Conservation (phyloP, 768 basidiomycete species). For the Amanita exitialis region DNA sequence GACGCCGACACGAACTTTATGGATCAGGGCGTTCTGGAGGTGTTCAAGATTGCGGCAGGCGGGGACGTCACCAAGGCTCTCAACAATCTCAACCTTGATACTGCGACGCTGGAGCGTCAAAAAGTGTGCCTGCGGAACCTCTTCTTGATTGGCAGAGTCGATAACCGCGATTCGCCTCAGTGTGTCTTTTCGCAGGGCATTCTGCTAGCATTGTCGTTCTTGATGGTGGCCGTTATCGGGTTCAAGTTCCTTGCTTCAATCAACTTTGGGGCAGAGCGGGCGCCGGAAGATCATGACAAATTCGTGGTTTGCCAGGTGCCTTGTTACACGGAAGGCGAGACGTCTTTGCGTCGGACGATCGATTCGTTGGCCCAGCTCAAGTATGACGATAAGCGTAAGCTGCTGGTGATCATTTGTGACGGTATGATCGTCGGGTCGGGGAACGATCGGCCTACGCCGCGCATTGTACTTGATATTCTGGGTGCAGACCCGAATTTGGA, state of each 20-base stretch:
- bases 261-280: slow-evolving; percentile 69
- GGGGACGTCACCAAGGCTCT: slow-evolving; percentile 73
- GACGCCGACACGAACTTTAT: slow-evolving; percentile 55
- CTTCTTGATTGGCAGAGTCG: slow-evolving; percentile 85
- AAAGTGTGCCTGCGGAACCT: slow-evolving; percentile 88
- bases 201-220: slow-evolving; percentile 74
- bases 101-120: slow-evolving; percentile 55
- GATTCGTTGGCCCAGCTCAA: slow-evolving; percentile 90
- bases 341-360: slow-evolving; percentile 78
- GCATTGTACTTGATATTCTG: slow-evolving; percentile 93
- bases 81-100: slow-evolving; percentile 50
- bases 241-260: slow-evolving; percentile 94
- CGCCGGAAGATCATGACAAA: slow-evolving; percentile 93
- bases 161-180: slow-evolving; percentile 85
- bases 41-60: slow-evolving; percentile 74
- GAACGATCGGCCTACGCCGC: slow-evolving; percentile 92
- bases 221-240: slow-evolving; percentile 93
- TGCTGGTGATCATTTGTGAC: slow-evolving; percentile 90
- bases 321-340: slow-evolving; percentile 95
- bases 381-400: slow-evolving; percentile 97
- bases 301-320: slow-evolving; percentile 97
- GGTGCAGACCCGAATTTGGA: slow-evolving; percentile 90
- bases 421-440: slow-evolving; percentile 97
- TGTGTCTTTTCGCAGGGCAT: slow-evolving; percentile 90
- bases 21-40: slow-evolving; percentile 49